Base-by-base conservation (phyloP, 306 rosid genomes). In the Dalbergia cultrata region DNA sequence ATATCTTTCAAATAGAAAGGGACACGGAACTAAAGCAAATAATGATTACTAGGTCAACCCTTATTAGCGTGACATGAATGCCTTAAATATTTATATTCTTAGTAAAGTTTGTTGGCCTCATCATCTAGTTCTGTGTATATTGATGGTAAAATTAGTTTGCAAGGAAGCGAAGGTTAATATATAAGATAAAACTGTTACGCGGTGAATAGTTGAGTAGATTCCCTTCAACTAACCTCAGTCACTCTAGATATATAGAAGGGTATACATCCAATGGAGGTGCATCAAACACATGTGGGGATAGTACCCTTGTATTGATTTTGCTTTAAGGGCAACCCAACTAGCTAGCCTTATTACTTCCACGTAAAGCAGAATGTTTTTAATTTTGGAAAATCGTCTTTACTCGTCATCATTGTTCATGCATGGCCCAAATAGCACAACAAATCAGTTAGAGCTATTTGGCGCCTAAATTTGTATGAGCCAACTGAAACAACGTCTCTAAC, bases 321-420 rank as follows among this genome's bases (percentile, higher is more conserved):
- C 97, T 89, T 94, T 70, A 90, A 92, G 92, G 84, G 78, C 86
- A 94, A 86, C 93, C 97, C 81, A 92, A 14, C 54, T 17, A 54
- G 10, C 60, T 59, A 61, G 75, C 87, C 86, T 69, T 77, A 58
- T 80, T 70, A 74, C 98, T 94, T 94, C 74, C 98, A 85, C 82
- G 94, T 88, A 81, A 92, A 94, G 97, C 63, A 90, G 9, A 83
- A 71, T 54, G 3, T 64, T 63, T 74, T 43, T 5, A 8, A 44
- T 60, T 39, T 53, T 0, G 1, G 10, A 49, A 70, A 54, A 14
- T 59, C 14, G 1, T 49, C 12, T 52, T 67, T 12, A 73, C 26
- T 77, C 45, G 5, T 84, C 34, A 70, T 63, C 11, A 49, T 53
- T 53, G 57, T 13, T 18, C 67, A 73, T 74, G 71, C 72, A 67